Conservation (phyloP, 345 rosid genomes). For the Camelina laxa region DNA sequence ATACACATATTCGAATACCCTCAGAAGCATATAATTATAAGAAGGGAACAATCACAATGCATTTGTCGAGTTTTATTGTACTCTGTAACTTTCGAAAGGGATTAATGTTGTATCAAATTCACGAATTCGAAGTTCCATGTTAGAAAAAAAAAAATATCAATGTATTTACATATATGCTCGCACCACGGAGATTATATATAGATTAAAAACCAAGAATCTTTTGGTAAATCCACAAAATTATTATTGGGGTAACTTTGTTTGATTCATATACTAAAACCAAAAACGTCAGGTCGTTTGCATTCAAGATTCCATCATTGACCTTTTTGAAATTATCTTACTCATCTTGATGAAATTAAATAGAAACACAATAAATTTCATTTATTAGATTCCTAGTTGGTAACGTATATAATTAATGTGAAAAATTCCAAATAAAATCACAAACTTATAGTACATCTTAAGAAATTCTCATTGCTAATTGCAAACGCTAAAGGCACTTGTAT, state of each 20-base stretch:
- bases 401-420: neutral
- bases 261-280: neutral
- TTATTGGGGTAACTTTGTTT: neutral
- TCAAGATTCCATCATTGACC: conserved; percentile 2
- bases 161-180: neutral
- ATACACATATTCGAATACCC: no score
- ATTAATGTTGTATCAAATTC: no score
- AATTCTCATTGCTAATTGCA: neutral
- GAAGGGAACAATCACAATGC: no score
- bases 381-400: neutral
- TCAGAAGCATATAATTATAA: no score
- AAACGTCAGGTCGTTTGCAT: neutral
- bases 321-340: neutral
- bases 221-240: neutral
- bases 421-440: neutral
- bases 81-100: no score
- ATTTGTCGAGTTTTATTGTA: no score
- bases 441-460: neutral
- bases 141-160: neutral
- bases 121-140: no score
- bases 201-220: neutral
- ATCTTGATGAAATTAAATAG: neutral
- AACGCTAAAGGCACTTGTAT: no score
- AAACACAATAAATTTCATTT: neutral
- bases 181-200: neutral